Conservation (phyloP, 495 filamentous ascomycete genomes). For the Amniculicola lignicola region DNA sequence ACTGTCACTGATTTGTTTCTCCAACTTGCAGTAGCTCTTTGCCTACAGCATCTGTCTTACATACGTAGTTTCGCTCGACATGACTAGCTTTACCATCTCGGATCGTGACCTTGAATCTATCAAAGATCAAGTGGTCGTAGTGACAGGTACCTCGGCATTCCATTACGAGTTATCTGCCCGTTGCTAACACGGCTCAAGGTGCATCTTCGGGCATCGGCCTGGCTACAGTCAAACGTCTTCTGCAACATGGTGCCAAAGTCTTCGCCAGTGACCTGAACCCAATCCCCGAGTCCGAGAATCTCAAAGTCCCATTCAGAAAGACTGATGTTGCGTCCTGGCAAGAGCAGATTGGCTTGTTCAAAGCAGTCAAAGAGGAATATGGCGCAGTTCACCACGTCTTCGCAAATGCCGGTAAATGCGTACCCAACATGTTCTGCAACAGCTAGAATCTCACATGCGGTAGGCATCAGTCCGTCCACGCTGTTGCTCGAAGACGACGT, state of each 20-base stretch:
- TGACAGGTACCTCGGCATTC: conserved; percentile 46
- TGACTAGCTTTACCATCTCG: conserved; percentile 41
- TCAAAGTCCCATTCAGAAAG: conserved; percentile 15
- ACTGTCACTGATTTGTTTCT: neutral
- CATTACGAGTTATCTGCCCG: neutral
- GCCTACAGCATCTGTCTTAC: neutral
- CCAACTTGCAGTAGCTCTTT: neutral
- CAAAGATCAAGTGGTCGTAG: conserved; percentile 48
- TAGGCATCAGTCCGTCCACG: conserved; percentile 11
- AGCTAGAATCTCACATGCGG: neutral
- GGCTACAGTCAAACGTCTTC: conserved; percentile 47
- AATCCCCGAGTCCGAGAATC: conserved; percentile 33
- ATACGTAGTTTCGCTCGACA: conserved; percentile 5
- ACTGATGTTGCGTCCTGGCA: conserved; percentile 29
- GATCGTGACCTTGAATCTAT: conserved; percentile 37
- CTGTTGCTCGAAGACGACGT: conserved; percentile 23
- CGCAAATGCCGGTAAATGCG: conserved; percentile 26
- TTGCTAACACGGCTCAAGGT: conserved; percentile 38
- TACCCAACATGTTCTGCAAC: neutral
- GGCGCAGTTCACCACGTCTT: conserved; percentile 30
- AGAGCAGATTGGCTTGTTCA: conserved; percentile 25
- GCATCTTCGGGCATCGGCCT: conserved; percentile 52
- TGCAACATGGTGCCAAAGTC: conserved; percentile 47
- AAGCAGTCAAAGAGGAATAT: conserved; percentile 17
- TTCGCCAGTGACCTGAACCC: conserved; percentile 45